Evolutionary conservation across 2,329 filamentous ascomycete genomes (phyloP).

Genomic region (Mycocentrospora acerina): DNA sequence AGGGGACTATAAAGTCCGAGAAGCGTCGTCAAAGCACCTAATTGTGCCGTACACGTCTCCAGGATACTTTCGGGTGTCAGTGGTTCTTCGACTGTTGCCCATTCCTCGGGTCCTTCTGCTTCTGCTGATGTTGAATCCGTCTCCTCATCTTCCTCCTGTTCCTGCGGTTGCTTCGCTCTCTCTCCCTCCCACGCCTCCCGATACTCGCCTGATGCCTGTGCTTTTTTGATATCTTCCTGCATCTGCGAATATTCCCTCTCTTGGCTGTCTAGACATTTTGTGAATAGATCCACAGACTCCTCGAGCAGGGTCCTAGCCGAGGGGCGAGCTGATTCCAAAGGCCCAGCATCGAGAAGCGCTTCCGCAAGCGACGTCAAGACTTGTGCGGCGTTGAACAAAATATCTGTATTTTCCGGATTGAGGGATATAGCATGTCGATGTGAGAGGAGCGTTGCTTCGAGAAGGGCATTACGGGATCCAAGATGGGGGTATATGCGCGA

Average conservation of each 20-base stretch:
- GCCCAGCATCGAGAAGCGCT: constrained; percentile 55
- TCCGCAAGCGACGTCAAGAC: constrained; percentile 68
- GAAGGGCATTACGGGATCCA: constrained; percentile 54
- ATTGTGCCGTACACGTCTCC: constrained; percentile 67
- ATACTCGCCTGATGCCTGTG: constrained; percentile 23
- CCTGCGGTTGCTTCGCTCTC: constrained; percentile 1
- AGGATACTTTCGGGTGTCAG: constrained; percentile 65
- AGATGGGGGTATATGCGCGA: constrained; percentile 61
- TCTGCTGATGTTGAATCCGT: constrained; percentile 27
- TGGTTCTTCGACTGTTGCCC: constrained; percentile 67
- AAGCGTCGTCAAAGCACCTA: constrained; percentile 50
- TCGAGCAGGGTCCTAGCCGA: constrained; percentile 58
- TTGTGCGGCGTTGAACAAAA: constrained; percentile 71
- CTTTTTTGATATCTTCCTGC: constrained; percentile 35
- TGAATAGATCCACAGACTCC: constrained; percentile 63
- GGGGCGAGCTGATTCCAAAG: constrained; percentile 39
- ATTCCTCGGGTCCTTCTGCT: constrained; percentile 55
- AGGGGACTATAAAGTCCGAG: constrained; percentile 52
- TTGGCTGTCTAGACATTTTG: constrained; percentile 50
- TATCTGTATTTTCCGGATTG: constrained; percentile 64
- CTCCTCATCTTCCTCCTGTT: constrained; percentile 11
- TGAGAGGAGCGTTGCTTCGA: constrained; percentile 63
- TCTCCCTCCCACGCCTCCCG: constrained; percentile 22
- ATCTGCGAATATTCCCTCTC: constrained; percentile 49
- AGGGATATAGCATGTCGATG: constrained; percentile 63